Percentiles rank a stretch among this genome's conserved stretches.
Conservation (phyloP, 176 grass and related monocot genomes). For the Elaeis guineensis region DNA sequence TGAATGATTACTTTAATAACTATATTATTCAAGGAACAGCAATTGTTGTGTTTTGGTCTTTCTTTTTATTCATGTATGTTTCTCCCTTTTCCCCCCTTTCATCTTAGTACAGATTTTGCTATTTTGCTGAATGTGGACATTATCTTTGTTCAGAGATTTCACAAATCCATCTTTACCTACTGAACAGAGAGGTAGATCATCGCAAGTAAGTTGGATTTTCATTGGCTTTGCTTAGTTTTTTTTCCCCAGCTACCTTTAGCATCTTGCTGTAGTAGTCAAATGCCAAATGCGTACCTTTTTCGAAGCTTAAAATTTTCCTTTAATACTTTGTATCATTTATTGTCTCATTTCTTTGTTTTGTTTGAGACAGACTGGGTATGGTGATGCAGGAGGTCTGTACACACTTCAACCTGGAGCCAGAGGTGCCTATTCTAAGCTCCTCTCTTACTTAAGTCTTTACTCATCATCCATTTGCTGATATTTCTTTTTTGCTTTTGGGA, state of each 20-base stretch:
- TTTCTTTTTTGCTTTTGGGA: neutral
- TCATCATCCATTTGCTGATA: conserved; percentile 7
- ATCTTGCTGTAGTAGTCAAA: no score
- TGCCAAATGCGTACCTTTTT: neutral
- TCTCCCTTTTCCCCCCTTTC: no score
- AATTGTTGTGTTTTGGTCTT: no score
- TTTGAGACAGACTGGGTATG: conserved; percentile 50
- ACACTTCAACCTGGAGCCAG: conserved; percentile 65
- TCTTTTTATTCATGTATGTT: no score
- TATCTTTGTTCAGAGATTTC: conserved; percentile 65
- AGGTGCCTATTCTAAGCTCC: neutral
- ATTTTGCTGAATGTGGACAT: neutral
- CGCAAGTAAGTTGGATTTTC: conserved; percentile 40
- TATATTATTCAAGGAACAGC: no score
- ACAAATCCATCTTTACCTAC: conserved; percentile 89
- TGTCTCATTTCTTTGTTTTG: neutral
- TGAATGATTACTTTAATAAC: no score
- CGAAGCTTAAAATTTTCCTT: conserved; percentile 8
- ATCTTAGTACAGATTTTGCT: no score
- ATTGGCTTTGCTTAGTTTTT: no score
- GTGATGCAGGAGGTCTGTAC: conserved; percentile 58
- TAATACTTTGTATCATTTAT: neutral
- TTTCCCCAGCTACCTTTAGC: no score
- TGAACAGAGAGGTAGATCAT: conserved; percentile 60
- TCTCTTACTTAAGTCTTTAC: neutral